Base-by-base conservation (phyloP, 768 basidiomycete species). In the Thelephora aurantiotincta region DNA sequence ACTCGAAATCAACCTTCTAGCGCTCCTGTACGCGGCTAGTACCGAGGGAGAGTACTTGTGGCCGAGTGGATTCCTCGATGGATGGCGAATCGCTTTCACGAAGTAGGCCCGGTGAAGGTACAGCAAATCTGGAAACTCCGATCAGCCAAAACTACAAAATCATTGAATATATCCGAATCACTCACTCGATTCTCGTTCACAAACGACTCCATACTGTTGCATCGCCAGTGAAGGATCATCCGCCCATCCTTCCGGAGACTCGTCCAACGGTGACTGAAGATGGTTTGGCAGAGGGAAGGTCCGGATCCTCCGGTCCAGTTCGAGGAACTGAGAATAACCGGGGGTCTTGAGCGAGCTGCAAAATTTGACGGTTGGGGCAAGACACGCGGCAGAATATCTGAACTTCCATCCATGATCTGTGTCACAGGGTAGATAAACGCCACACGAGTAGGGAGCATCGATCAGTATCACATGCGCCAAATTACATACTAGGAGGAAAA, bases 281-380 rank as follows among this genome's bases (percentile, higher is more conserved):
- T 72, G 63, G 9, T 57, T 53, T 0, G 75, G 73, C 3, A 72
- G 55, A 0, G 68, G 67, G 53, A 74, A 76, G 26, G 68, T 66
- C 35, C 75, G 71, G 42, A 79, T 71, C 33, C 63, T 67, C 44
- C 65, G 64, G 61, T 79, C 75, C 44, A 76, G 55, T 20, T 70
- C 68, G 23, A 77, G 63, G 2, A 78, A 54, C 4, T 66, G 62
- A 9, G 63, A 55, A 54, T 77, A 78, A 13, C 60, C 57, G 3
- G 67, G 66, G 18, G 47, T 44, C 34, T 57, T 60, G 14, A 55
- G 57, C 44, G 59, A 61, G 4, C 58, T 64, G 42, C 59, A 65
- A 52, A 72, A 71, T 23, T 68, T 63, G 2, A 69, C 61, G 5
- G 72, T 65, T 19, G 61, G 60, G 1, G 69, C 65, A 35, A 75